These are phyloP conservation scores for Ceratobasidium sp. DNA, from an alignment of 1,284 basidiomycete genomes.

Conservation along the genomic window DNA sequence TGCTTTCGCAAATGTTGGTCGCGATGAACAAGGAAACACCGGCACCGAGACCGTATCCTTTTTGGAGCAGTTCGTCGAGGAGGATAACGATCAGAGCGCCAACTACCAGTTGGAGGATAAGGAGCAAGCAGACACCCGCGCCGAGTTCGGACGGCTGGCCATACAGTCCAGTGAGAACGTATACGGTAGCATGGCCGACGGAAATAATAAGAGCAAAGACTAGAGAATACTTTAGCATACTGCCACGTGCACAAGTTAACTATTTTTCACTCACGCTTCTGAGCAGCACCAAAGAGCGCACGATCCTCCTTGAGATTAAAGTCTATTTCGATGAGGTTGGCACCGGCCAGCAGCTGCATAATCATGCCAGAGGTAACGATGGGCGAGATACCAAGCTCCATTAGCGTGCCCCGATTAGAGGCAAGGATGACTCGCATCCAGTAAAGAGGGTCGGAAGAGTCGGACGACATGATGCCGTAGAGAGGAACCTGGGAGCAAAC, in stretches of 20 bases:
- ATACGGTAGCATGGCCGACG: constrained; percentile 96
- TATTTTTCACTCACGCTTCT: constrained; percentile 82
- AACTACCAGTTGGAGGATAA: constrained; percentile 95
- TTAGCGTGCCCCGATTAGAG: constrained; percentile 97
- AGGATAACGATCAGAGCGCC: constrained; percentile 97
- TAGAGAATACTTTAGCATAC: constrained; percentile 35
- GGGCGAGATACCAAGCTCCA: constrained; percentile 98
- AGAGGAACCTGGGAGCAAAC: constrained; percentile 97
- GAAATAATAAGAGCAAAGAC: constrained; percentile 98
- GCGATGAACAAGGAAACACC: constrained; percentile 99
- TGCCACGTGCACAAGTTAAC: constrained; percentile 23
- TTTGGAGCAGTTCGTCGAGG: constrained; percentile 98
- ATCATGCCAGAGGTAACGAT: constrained; percentile 99
- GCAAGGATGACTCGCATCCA: constrained; percentile 99
- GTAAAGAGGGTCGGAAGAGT: constrained; percentile 97
- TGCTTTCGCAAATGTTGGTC: constrained; percentile 99
- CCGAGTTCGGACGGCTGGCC: constrained; percentile 95
- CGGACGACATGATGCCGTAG: constrained; percentile 98
- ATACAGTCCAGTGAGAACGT: constrained; percentile 97
- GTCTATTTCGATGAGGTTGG: constrained; percentile 97
- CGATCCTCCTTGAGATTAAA: constrained; percentile 98
- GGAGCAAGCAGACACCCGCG: constrained; percentile 93
- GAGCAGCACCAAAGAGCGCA: constrained; percentile 94
- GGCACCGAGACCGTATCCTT: constrained; percentile 98
- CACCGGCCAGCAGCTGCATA: constrained; percentile 98